phyloP scores from a whole-genome alignment of 202 grass and related monocot genomes.

The Panicum hallii region DNA sequence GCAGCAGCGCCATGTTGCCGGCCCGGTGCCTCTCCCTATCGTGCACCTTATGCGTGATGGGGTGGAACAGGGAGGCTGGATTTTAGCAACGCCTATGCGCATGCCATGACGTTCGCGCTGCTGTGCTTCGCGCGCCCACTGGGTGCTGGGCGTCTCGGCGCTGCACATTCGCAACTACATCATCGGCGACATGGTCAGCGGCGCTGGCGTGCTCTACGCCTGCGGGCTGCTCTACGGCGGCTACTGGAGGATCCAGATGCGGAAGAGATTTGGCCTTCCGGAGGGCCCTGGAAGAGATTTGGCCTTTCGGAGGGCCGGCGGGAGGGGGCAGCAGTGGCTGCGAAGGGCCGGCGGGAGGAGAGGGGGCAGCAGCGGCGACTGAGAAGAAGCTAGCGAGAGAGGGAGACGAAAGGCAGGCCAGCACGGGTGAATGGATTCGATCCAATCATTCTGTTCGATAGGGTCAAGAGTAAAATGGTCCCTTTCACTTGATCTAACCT shows the following conservation, averaged over 20 bases:
- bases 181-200: conserved; percentile 47
- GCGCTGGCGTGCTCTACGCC: conserved; percentile 36
- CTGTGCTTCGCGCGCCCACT: conserved; percentile 72
- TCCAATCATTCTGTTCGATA: no score
- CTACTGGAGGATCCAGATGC: conserved; percentile 76
- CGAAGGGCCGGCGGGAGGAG: no score
- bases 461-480: no score
- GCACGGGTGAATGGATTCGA: no score
- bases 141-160: conserved; percentile 71
- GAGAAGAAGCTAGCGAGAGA: no score
- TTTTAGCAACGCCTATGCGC: conserved; percentile 63
- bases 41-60: conserved; percentile 74
- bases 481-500: no score
- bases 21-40: conserved; percentile 51
- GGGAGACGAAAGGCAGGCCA: no score
- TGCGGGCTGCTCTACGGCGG: conserved; percentile 48
- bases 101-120: conserved; percentile 61
- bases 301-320: neutral
- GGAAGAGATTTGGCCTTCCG: conserved; percentile 38
- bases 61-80: conserved; percentile 90
- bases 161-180: conserved; percentile 55
- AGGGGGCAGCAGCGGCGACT: no score
- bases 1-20: conserved; percentile 8
- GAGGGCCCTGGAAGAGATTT: conserved; percentile 36
- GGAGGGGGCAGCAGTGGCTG: no score